Base-by-base conservation (phyloP, 169 alveolate genomes). In the Cryptosporidium andersoni region DNA sequence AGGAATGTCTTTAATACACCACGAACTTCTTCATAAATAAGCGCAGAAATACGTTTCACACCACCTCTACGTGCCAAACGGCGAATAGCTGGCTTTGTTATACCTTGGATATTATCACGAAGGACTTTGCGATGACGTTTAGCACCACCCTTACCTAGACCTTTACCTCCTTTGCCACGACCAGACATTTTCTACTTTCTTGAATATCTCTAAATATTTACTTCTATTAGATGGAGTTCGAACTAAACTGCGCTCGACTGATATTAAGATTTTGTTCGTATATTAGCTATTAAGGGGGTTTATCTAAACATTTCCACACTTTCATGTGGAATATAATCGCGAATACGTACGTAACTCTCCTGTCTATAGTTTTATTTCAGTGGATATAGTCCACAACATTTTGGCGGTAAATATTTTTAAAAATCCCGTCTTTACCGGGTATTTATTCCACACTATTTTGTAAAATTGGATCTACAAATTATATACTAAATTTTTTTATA, bases 41-140 rank as follows among this genome's bases (percentile, higher is more conserved):
- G 93, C 82, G 99, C 98, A 48, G 99, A 95, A 80, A 98, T 98
- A 94, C 99, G 98, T 94, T 98, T 98, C 58, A 98, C 99, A 80
- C 99, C 99, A 88, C 99, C 99, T 93, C 99, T 97, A 88, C 99
- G 97, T 63, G 99, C 99, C 82, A 98, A 93, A 91, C 99, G 97
- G 88, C 99, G 96, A 91, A 98, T 98, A 52, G 99, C 99, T 58
- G 99, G 99, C 95, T 98, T 98, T 81, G 99, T 98, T 91, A 98
- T 97, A 89, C 99, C 99, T 94, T 97, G 98, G 91, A 96, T 97
- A 91, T 97, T 96, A 81, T 97, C 99, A 91, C 98, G 97, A 88
- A 95, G 92, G 47, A 97, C 95, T 93, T 96, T 97, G 89, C 98
- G 95, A 82, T 96, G 96, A 91, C 99, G 97, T 96, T 97, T 97